Base-by-base conservation (phyloP, 208 protist species). In the Naegleria gruberi region DNA sequence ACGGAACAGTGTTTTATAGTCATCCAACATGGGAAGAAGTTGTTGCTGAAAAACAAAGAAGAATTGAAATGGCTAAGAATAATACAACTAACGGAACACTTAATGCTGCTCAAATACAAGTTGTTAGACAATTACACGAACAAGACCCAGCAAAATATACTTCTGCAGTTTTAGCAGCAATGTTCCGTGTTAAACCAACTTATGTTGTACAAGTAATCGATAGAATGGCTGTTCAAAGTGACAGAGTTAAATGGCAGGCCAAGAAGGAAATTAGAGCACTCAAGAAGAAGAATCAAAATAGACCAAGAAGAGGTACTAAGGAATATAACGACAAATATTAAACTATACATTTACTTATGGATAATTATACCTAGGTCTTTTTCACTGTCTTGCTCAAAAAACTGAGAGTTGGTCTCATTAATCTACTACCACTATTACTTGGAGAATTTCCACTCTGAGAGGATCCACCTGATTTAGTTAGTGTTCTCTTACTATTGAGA, bases 1-100 rank as follows among this genome's bases (percentile, higher is more conserved):
- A 82, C 10, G 82, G 42, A 0, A 86, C 82, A 15, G 82, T 86
- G 17, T 86, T 86, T 15, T 86, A 46, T 40, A 86, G n/a, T 26
- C 82, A 86, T 86, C 82, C 82, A 7, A 86, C 82, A 47, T 86
- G 19, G 15, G 82, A 86, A 44, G 41, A 86, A 86, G 10, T 86
- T 8, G 15, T 86, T 4, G 17, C 34, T 42, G 82, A 42, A 43
- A 86, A 86, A 46, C 82, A 86, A 86, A 26, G 23, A 23, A 86
- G 82, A 86, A 46, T 43, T 47, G 30, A 86, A 86, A 46, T 46
- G 37, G n/a, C 34, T 17, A 43, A 42, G 15, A 23, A 86, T 42
- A 86, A 86, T 23, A 23, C 30, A 3, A 86, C 17, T 47, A 10
- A 46, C 12, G 34, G 34, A 40, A 47, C 43, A 47, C 43, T 86